phyloP scores from a whole-genome alignment of 2,329 filamentous ascomycete genomes.

The Neonectria sp. region DNA sequence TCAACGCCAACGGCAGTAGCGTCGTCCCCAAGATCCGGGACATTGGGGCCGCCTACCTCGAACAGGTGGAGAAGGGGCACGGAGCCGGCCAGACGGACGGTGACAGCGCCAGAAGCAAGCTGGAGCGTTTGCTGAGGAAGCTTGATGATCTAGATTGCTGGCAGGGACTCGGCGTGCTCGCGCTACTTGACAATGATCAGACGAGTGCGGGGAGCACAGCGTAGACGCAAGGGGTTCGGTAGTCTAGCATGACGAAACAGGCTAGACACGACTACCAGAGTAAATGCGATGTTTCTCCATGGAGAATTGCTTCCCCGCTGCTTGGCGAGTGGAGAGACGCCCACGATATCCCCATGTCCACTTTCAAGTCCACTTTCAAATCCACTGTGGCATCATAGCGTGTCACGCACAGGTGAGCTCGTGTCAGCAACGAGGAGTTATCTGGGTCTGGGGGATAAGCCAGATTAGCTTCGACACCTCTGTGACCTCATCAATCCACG shows the following conservation, averaged over 20 bases:
- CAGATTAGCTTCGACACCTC: neutral
- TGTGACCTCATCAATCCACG: neutral
- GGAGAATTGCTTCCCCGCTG: conserved; percentile 22
- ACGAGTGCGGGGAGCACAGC: conserved; percentile 1
- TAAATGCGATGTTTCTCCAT: conserved; percentile 28
- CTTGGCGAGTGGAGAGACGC: neutral
- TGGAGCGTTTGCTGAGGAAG: conserved; percentile 49
- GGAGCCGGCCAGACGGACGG: conserved; percentile 20
- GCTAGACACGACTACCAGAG: neutral
- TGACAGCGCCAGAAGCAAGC: conserved; percentile 39
- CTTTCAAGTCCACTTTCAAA: neutral
- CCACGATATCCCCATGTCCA: conserved; percentile 12
- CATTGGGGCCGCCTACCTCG: conserved; percentile 53
- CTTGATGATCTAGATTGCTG: conserved; percentile 52
- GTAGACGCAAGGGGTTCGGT: neutral
- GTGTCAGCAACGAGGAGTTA: neutral
- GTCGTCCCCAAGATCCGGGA: conserved; percentile 56
- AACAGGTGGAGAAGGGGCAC: conserved; percentile 43
- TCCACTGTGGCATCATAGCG: conserved; percentile 12
- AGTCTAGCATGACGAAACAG: neutral
- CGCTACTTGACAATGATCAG: conserved; percentile 10
- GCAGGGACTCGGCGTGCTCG: conserved; percentile 42
- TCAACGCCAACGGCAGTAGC: conserved; percentile 53
- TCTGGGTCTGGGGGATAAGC: neutral
- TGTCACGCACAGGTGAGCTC: conserved; percentile 5